Base-by-base conservation (phyloP, 176 grass and related monocot genomes). In the Carex parvula region DNA sequence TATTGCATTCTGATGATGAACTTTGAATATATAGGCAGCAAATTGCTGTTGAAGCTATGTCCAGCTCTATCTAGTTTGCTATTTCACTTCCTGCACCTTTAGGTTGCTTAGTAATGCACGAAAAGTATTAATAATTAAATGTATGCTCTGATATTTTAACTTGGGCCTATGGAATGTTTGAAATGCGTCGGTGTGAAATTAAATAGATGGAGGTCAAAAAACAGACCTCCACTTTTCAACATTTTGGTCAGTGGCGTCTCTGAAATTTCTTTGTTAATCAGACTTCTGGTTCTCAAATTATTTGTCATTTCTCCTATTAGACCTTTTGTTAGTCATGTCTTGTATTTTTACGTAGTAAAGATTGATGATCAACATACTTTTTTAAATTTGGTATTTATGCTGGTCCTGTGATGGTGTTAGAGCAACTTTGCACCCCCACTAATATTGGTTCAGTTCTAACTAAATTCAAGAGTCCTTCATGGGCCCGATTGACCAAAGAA, bases 391-490 rank as follows among this genome's bases (percentile, higher is more conserved):
- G 70, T 74, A 26, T 74, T 35, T 26, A 16, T 75, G 12, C 52
- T 53, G 46, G 70, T 53, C 12, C 20, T 4, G 3, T 75, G 4
- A 29, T 21, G 24, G 70, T 75, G n/a, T 53, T 26, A 75, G 44
- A 75, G 44, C 3, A 26, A 52, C 46, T 53, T 53, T 50, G 44
- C 21, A 6, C 20, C 5, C 4, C 20, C 8, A 75, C 44, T 29
- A 53, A 52, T 26, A 53, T 75, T 44, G 70, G 8, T 75, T 75
- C n/a, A 53, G 42, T 75, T 75, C 44, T n/a, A 52, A 52, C 73
- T 32, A 54, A 46, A 54, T 10, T 29, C 52, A 77, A 56, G 8
- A 48, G 42, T 1, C 3, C 37, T 73, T 73, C 22, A 26, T 69
- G 65, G 30, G 33, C 15, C 33, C 7, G 32, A 41, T 18, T 69